Base-by-base conservation (phyloP, 2,329 filamentous ascomycete genomes). In the Colletotrichum sp. region DNA sequence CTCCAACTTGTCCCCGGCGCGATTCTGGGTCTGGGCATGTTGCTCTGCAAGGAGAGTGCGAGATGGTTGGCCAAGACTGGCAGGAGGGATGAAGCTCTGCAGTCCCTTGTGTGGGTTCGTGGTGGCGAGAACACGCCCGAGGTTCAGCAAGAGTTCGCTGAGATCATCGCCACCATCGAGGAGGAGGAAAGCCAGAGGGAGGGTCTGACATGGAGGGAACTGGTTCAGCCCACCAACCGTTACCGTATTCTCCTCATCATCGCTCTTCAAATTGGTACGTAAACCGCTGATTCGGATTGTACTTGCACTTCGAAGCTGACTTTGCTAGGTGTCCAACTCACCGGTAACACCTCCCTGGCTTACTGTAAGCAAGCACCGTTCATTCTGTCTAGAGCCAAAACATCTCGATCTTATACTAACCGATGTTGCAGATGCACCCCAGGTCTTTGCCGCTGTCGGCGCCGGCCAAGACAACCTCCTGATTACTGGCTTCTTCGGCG, bases 401-500 rank as follows among this genome's bases (percentile, higher is more conserved):
- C 8, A 3, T 30, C 28, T 30, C 28, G 28, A 30, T 28, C 28
- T 28, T 28, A 30, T 30, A 13, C 63, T 67, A 6, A 49, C 73
- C n/a, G 30, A 32, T 5, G 1, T 8, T 6, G 8, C 26, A 85
- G 84, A 88, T 78, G 88, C 88, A 2, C 88, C 87, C 1, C 89
- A 90, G 78, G 87, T 90, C 55, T 90, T 90, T 81, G 82, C 83
- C 16, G 84, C 87, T 5, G 87, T 90, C 12, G 88, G 88, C 6
- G 87, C 88, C 8, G 87, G 88, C 6, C 81, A 85, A 57, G 28
- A 73, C 6, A 73, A 64, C 30, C 86, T 89, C 52, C 82, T 90
- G 9, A 84, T 90, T 68, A 90, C 87, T 2, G 89, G 88, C 12
- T 89, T 90, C 81, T 90, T 90, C 59, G 88, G 89, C 4, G 81